Evolutionary conservation across 805 yeast genomes (phyloP).

Genomic region (Starmerella apicola): DNA sequence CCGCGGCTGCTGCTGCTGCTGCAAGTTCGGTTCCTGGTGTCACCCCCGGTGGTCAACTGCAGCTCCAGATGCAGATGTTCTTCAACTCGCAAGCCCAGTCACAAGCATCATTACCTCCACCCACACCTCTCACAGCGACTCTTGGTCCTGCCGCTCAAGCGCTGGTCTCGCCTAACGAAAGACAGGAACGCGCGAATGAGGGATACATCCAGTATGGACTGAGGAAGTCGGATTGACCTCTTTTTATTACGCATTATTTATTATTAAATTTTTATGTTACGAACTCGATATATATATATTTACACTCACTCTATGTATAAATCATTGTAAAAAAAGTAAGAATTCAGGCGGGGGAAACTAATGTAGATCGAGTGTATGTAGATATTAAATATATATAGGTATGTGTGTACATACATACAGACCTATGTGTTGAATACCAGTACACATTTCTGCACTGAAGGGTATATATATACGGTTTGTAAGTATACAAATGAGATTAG

Average conservation of each 20-base stretch:
- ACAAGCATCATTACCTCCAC: conserved; percentile 20
- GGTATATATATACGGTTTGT: too few species aligned
- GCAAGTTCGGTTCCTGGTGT: not conserved
- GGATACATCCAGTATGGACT: conserved; percentile 12
- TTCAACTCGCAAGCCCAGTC: not conserved
- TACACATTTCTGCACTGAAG: too few species aligned
- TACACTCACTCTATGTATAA: not conserved
- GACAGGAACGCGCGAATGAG: conserved; percentile 11
- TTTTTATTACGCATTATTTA: not conserved
- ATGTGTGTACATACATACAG: too few species aligned
- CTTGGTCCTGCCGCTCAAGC: conserved; percentile 33
- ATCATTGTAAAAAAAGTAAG: too few species aligned
- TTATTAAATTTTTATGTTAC: not conserved
- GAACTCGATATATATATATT: not conserved
- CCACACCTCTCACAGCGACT: conserved; percentile 32
- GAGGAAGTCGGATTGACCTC: not conserved
- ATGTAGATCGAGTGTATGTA: too few species aligned
- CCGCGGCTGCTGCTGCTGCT: not conserved
- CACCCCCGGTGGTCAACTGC: not conserved
- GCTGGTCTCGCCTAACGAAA: conserved; percentile 20
- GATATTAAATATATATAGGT: too few species aligned
- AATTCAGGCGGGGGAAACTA: too few species aligned
- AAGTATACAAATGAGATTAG: too few species aligned
- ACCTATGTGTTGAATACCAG: too few species aligned
- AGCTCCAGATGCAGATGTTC: not conserved